phyloP scores from a whole-genome alignment of 1,284 basidiomycete genomes.

The Testicularia cyperi region DNA sequence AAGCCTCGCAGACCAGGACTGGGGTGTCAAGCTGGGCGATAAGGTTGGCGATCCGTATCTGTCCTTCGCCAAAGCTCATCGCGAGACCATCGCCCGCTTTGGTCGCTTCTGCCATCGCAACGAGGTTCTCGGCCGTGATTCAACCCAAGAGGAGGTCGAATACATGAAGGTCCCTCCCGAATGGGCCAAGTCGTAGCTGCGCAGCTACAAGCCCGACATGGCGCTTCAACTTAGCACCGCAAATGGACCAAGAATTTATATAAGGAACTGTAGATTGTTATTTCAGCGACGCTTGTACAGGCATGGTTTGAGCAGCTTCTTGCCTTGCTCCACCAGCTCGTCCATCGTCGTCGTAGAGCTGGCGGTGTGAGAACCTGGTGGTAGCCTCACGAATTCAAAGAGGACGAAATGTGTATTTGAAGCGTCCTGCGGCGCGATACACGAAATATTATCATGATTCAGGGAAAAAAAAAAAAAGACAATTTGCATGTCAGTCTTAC shows the following conservation, averaged over 20 bases:
- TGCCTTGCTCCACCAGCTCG: constrained; percentile 66
- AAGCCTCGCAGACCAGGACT: constrained; percentile 16
- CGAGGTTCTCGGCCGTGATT: constrained; percentile 7
- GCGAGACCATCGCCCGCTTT: constrained; percentile 15
- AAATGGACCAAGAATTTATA: no score
- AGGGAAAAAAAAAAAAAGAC: neutral
- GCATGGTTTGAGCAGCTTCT: constrained; percentile 79
- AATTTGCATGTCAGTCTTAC: neutral
- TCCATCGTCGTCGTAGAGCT: constrained; percentile 23
- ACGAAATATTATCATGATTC: neutral
- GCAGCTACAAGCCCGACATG: no score
- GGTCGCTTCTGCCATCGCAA: constrained; percentile 32
- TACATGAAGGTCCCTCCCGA: constrained; percentile 11
- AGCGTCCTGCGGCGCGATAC: constrained; percentile 19
- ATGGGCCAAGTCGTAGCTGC: constrained; percentile 25
- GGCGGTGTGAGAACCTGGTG: neutral
- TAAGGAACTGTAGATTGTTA: no score
- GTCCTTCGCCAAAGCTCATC: constrained; percentile 11
- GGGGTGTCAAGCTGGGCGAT: constrained; percentile 12
- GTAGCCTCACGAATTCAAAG: constrained; percentile 41
- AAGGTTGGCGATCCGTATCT: constrained; percentile 15
- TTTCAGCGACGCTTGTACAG: constrained; percentile 87
- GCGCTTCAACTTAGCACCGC: no score
- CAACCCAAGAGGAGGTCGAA: constrained; percentile 15
- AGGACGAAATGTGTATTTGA: constrained; percentile 48